Percentiles rank a stretch among this genome's conserved stretches.
Evolutionary conservation across 2,329 filamentous ascomycete genomes (phyloP).

Genomic region (Microcera coccophila): DNA sequence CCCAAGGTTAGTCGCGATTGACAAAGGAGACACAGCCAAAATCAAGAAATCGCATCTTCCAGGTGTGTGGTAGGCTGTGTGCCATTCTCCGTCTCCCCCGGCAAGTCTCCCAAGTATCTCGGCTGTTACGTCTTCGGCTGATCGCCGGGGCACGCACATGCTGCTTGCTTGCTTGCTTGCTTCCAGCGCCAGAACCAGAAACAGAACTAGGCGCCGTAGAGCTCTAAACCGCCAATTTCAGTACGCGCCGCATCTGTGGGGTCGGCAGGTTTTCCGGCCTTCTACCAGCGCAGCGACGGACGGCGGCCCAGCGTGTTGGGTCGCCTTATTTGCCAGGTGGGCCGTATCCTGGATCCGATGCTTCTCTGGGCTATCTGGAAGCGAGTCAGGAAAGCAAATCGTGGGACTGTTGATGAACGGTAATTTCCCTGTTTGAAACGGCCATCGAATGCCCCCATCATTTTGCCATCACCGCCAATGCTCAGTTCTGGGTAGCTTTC

Average conservation of each 20-base stretch:
- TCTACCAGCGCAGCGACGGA: conserved; percentile 27
- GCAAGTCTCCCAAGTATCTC: conserved; percentile 7
- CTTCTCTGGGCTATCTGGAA: conserved; percentile 8
- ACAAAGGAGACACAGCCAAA: conserved; percentile 11
- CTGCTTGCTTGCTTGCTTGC: too few species aligned
- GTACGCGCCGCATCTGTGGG: conserved; percentile 19
- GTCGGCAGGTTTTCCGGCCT: conserved; percentile 30
- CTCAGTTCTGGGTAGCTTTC: conserved; percentile 18
- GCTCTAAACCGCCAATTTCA: neutral
- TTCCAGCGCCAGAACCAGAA: too few species aligned
- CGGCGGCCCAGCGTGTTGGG: conserved; percentile 28
- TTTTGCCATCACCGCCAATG: conserved; percentile 22
- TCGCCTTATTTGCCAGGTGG: conserved; percentile 16
- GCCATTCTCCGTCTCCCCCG: conserved; percentile 10
- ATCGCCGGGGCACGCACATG: neutral
- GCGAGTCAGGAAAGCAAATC: conserved; percentile 20
- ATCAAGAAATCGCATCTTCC: conserved; percentile 15
- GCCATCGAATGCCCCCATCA: conserved; percentile 13
- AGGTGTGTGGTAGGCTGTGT: conserved; percentile 6
- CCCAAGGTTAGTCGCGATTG: conserved; percentile 16
- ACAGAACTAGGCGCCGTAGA: neutral
- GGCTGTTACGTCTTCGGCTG: neutral
- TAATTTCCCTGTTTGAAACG: conserved; percentile 24
- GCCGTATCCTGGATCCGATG: conserved; percentile 12
- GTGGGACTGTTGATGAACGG: conserved; percentile 17